Base-by-base conservation (phyloP, 345 rosid species). In the Salix caprea region DNA sequence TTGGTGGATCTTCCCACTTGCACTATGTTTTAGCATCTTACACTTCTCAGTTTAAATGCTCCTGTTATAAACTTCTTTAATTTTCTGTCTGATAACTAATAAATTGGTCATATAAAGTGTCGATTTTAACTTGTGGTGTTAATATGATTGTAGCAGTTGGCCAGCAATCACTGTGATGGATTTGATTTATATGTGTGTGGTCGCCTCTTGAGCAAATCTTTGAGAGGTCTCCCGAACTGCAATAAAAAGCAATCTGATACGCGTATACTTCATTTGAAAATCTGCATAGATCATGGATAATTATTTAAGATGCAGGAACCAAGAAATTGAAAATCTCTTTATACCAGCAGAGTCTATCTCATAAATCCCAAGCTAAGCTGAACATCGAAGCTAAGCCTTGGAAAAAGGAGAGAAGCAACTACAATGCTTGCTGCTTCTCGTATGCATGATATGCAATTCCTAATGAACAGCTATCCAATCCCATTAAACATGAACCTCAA, bases 41-140 rank as follows among this genome's bases (percentile, higher is more conserved):
- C 65, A 58, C 44, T 73, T 74, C 12, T 9, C 39, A 66, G 69
- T 48, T 37, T 39, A 72, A 73, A 65, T 76, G 36, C 78, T 77
- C 54, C 30, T 56, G 6, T 64, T 19, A 21, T 48, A 50, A 39
- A 77, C 82, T 34, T 73, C 37, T 58, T 71, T 18, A 67, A 69
- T 40, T 61, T 70, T 64, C 23, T 16, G 26, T 37, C 42, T 15
- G 7, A 66, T 26, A 2, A 66, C 67, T 40, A 77, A 79, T 79
- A 74, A 81, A 46, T n/a, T 52, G 66, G 69, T 56, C 69, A 24
- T 42, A 28, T 39, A n/a, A 71, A 74, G 23, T 30, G 48, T 69
- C 54, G 50, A 61, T 8, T 24, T 28, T 24, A 44, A 26, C 72
- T 4, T 40, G 69, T 66, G 42, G 16, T 28, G 19, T 7, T 48